Evolutionary conservation across 176 grass and related monocot species (phyloP).

Genomic region (Hsuehochloa calcarea): DNA sequence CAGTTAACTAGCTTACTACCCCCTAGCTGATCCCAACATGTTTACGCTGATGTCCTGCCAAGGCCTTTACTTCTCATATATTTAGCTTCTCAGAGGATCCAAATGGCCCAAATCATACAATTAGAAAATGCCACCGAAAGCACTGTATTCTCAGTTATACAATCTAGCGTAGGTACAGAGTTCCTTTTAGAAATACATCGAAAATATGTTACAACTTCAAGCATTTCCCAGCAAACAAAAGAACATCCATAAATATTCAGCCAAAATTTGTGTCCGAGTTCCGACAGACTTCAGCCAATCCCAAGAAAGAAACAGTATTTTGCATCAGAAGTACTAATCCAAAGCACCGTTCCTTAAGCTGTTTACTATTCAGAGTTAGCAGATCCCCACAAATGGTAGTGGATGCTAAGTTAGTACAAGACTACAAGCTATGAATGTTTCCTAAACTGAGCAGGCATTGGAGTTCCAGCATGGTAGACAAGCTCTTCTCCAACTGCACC

Average conservation of each 20-base stretch:
- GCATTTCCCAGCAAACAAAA: not conserved
- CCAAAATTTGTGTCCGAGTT: not conserved
- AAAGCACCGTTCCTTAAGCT: slow-evolving; percentile 1
- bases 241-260: not conserved
- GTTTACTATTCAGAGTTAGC: slow-evolving; percentile 8
- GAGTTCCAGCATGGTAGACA: slow-evolving; percentile 3
- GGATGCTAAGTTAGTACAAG: not conserved
- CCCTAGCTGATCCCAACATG: not conserved
- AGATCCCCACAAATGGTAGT: not conserved
- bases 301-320: not conserved
- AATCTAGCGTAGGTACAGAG: not conserved
- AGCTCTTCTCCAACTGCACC: slow-evolving; percentile 28
- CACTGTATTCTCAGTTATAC: not conserved
- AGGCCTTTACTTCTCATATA: not conserved
- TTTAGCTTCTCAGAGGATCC: not conserved
- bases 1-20: slow-evolving; percentile 3
- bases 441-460: slow-evolving; percentile 17
- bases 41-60: not conserved
- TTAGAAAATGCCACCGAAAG: not conserved
- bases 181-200: not conserved
- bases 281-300: not conserved
- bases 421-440: slow-evolving; percentile 15
- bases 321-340: slow-evolving; percentile 3
- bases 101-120: not conserved
- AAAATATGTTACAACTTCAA: slow-evolving; percentile 1